Conservation (phyloP, 768 basidiomycete genomes). For the Kwoniella shandongensis region DNA sequence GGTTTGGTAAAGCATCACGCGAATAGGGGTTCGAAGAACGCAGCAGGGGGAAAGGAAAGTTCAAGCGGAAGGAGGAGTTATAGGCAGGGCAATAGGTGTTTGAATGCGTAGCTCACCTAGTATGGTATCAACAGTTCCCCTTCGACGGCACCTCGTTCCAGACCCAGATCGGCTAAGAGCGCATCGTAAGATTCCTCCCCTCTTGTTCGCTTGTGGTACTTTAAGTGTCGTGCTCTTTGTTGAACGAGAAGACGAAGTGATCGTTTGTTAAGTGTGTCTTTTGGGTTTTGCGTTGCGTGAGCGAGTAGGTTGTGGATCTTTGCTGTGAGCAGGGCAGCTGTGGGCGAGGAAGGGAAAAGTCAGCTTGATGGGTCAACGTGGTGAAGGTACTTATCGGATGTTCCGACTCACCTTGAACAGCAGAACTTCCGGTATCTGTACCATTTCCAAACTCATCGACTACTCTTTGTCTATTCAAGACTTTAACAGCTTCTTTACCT, state of each 20-base stretch:
- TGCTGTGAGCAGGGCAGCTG: slow-evolving; percentile 83
- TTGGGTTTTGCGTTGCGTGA: slow-evolving; percentile 65
- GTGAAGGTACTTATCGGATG: not conserved
- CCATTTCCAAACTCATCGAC: slow-evolving; percentile 72
- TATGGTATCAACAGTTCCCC: slow-evolving; percentile 72
- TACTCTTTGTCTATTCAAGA: slow-evolving; percentile 78
- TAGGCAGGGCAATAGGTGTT: not conserved
- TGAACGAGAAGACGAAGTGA: slow-evolving; percentile 77
- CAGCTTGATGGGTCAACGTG: not conserved
- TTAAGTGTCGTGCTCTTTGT: slow-evolving; percentile 75
- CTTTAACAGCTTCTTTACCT: slow-evolving; percentile 79
- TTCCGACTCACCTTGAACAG: slow-evolving; percentile 76
- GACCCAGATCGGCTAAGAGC: slow-evolving; percentile 68
- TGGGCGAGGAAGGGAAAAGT: not conserved
- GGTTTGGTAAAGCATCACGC: slow-evolving; percentile 45
- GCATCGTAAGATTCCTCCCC: slow-evolving; percentile 61
- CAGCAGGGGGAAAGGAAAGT: not conserved
- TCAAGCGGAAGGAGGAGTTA: slow-evolving; percentile 1
- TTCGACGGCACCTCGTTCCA: slow-evolving; percentile 78
- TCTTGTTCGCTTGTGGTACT: slow-evolving; percentile 60
- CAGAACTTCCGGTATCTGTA: slow-evolving; percentile 72
- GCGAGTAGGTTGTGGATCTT: slow-evolving; percentile 78
- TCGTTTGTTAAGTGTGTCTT: slow-evolving; percentile 72
- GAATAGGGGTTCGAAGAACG: not conserved
- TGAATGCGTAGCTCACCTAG: not conserved